Evolutionary conservation across 768 basidiomycete genomes (phyloP), one percentile per base, ranked within the genome.

Genomic region (Trametes sanguinea): DNA sequence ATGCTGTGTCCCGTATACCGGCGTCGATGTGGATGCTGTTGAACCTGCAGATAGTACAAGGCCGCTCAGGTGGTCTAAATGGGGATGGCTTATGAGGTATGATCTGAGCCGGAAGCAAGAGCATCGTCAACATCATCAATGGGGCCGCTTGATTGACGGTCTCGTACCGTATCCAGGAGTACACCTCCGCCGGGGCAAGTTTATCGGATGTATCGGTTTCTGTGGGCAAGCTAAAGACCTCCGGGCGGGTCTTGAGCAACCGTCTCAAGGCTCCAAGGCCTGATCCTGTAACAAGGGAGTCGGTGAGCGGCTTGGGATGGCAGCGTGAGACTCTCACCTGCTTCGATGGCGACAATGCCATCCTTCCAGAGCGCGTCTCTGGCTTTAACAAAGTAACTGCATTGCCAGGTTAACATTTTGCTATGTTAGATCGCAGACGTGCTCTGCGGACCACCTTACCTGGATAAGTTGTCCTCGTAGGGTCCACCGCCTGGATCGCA

Each of bases 321-420:
- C n/a, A 43, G 42, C 42, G 27, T 39, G 4, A 14, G 40, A 29
- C 35, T 44, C 83, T 66, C 62, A 92, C 94, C 94, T 71, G 93
- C 96, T 77, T 98, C 96, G 54, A 98, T 72, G 2, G 87, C 90
- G 6, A 96, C 65, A 48, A 90, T 84, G 4, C 94, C 95, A 48
- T 93, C 89, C 62, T 83, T 80, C 95, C 95, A 98, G 8, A 76
- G 69, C 9, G 79, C 70, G 39, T 78, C 72, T 65, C 74, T 77
- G 7, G 90, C 83, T 71, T 98, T 98, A 72, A 97, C 74, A 54
- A 97, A 78, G 78, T 96, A 98, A n/a, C 94, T 95, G 69, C 65
- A 45, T 42, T 29, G 6, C 35, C 6, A 6, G 6, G 11, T 37
- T 37, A 37, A 37, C 6, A 37, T 11, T 6, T 6, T 11, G 35